phyloP scores from a whole-genome alignment of 768 basidiomycete species.

The Podaxis pistillaris region DNA sequence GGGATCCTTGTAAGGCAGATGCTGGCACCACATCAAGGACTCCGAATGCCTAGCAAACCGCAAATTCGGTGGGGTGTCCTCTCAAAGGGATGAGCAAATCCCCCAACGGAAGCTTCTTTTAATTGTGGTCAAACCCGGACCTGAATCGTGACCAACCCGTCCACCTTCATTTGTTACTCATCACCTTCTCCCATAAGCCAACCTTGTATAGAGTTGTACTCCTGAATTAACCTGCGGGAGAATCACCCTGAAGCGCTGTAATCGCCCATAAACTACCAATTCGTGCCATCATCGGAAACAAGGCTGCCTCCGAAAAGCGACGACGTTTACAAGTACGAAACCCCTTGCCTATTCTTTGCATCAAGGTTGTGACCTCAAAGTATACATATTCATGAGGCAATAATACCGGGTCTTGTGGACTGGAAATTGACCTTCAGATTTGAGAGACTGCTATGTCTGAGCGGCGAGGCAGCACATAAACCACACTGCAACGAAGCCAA shows the following conservation, averaged over 20 bases:
- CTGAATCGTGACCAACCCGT: background rate
- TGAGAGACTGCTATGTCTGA: background rate
- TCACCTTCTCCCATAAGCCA: slow-evolving; percentile 11
- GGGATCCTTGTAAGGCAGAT: background rate
- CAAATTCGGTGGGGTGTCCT: background rate
- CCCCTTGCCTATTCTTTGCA: background rate
- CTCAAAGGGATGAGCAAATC: slow-evolving; percentile 3
- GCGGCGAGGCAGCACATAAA: background rate
- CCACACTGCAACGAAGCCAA: background rate
- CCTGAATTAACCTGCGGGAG: slow-evolving; percentile 15
- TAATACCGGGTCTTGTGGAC: background rate
- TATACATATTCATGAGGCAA: background rate
- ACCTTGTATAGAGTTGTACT: slow-evolving; percentile 11
- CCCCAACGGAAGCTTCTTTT: slow-evolving; percentile 9
- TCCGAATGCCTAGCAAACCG: background rate
- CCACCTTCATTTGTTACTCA: slow-evolving; percentile 4
- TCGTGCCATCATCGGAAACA: slow-evolving; percentile 2
- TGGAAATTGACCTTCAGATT: background rate
- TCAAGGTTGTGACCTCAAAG: background rate
- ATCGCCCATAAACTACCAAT: background rate
- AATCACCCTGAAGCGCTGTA: background rate
- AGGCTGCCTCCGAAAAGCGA: background rate
- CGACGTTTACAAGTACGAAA: background rate
- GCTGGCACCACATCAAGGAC: background rate
- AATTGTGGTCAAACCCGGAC: slow-evolving; percentile 7